A percentile compares a stretch with the other conserved stretches of the same genome.
Evolutionary conservation across 257 asterid species (phyloP).

Genomic region (Przewalskia tangutica): DNA sequence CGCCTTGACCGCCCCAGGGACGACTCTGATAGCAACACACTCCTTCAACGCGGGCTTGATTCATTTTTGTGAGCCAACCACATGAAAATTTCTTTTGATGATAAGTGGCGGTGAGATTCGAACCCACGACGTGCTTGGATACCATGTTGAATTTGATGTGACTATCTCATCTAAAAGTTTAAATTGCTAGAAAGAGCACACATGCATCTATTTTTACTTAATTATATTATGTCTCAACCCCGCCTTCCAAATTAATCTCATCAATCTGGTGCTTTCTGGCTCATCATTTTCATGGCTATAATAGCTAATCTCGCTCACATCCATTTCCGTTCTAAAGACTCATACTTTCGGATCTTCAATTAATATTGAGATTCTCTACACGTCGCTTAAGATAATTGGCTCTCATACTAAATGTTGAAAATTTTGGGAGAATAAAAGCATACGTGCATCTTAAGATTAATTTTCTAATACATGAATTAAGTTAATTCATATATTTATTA

Average conservation of each 20-base stretch:
- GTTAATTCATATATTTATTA: background rate
- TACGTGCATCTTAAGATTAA: background rate
- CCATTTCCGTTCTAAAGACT: background rate
- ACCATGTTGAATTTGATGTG: background rate
- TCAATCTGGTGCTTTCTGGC: background rate
- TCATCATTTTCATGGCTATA: background rate
- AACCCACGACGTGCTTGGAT: background rate
- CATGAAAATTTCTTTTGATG: background rate
- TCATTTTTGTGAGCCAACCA: too few species aligned
- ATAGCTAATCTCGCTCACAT: background rate
- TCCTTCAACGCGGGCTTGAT: background rate
- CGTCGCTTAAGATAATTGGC: background rate
- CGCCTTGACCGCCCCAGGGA: too few species aligned
- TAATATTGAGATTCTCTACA: background rate
- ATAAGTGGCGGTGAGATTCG: background rate
- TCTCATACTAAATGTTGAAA: background rate
- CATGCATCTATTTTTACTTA: background rate
- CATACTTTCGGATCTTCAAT: background rate
- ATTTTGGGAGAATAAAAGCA: background rate
- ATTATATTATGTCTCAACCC: background rate
- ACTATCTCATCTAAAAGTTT: background rate
- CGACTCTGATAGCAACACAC: too few species aligned
- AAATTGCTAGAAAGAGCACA: background rate
- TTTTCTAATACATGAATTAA: background rate
- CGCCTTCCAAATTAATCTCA: background rate